phyloP scores from a whole-genome alignment of 2,329 filamentous ascomycete species.

The Magnaporthiopsis rhizophila region DNA sequence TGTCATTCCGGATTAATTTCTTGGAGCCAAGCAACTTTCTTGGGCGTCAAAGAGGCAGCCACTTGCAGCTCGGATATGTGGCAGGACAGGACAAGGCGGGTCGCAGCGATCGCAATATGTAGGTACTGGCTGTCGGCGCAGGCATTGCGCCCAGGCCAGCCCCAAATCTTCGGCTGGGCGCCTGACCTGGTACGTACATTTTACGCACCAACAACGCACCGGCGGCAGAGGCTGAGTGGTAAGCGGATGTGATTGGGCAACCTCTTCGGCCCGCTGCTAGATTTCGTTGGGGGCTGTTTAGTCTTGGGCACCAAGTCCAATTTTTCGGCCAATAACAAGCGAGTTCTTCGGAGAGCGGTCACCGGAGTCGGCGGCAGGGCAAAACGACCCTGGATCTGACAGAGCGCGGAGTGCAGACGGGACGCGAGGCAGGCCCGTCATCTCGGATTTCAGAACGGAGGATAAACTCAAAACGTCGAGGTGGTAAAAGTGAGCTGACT shows the following conservation, averaged over 20 bases:
- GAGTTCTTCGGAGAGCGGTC: neutral
- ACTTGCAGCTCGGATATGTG: neutral
- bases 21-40: neutral
- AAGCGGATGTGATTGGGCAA: neutral
- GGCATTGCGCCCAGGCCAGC: neutral
- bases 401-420: neutral
- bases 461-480: neutral
- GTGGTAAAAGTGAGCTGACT: slow-evolving; percentile 1
- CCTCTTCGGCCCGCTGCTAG: neutral
- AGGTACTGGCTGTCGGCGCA: too few species aligned
- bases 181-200: neutral
- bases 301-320: neutral
- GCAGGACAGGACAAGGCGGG: neutral
- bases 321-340: neutral
- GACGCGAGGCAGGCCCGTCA: neutral
- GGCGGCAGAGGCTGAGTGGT: neutral
- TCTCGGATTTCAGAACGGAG: neutral
- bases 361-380: neutral
- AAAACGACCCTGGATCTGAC: neutral
- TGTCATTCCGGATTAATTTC: neutral
- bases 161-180: neutral
- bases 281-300: neutral
- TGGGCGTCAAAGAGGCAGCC: neutral
- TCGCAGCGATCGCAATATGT: neutral
- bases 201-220: neutral